Evolutionary conservation across 305 asterid genomes (phyloP), one percentile per base, ranked within the genome.

Genomic region (Ilex paraguariensis): DNA sequence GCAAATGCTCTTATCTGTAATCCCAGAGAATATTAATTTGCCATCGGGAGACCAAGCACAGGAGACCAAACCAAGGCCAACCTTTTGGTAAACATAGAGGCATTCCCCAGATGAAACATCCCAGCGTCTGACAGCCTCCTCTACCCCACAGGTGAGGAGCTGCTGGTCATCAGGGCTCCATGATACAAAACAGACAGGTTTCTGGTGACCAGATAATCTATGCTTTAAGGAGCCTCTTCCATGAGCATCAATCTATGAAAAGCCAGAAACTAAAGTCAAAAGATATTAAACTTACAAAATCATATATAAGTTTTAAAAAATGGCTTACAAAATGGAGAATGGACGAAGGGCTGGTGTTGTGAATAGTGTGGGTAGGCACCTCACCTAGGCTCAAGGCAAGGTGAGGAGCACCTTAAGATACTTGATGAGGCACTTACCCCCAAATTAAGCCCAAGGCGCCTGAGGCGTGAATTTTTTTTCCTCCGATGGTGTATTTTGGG

Each of bases 41-140:
- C 95, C 95, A 57, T 91, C 87, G 5, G 88, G 85, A 64, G 82
- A 80, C 98, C 98, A 91, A 14, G 71, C 92, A 67, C 95, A 91
- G 21, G 98, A 91, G 61, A 88, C 76, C 65, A 87, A 62, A 74
- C 95, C 95, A 48, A 82, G 70, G 56, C 79, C 83, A 57, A 31
- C 69, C 70, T 87, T 87, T 65, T 79, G 80, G 59, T 85, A 90
- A 44, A 61, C 61, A 58, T 71, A 83, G 70, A 73, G 83, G 71
- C 96, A 85, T 69, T 80, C 83, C 51, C 96, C 95, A 42, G 88
- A 73, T 52, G 72, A 62, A 56, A 77, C 76, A 70, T 88, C 95
- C 98, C 98, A 92, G 61, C 84, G 77, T 70, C 83, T 75, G 57
- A 92, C 87, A 33, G 69, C 68, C 74, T 91, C 96, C 65, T 91